Evolutionary conservation across 2,329 filamentous ascomycete species (phyloP), one percentile per base, ranked within the genome.

Genomic region (Fusarium algeriense): DNA sequence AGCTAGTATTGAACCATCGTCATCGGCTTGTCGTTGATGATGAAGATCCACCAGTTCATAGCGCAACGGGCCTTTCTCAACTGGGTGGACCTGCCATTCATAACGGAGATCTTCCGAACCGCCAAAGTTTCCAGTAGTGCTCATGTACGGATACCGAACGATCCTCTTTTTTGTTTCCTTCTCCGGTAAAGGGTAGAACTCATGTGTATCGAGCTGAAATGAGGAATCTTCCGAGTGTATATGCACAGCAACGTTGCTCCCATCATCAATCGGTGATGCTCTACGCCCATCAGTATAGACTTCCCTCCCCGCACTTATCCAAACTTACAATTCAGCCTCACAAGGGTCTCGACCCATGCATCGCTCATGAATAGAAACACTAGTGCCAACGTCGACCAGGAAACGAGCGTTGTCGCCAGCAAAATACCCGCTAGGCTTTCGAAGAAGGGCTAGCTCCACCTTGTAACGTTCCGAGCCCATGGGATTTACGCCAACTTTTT

Each of bases 381-480:
- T n/a, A 5, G 30, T 7, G 1, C 11, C 23, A 0, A 56, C 9
- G 4, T 70, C 20, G 1, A 70, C 61, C 4, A 70, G 23, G 17
- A 67, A 70, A 9, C 61, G 37, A 1, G 56, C 61, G n/a, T 67
- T 15, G 11, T 70, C 67, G 1, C 40, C 43, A 2, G 4, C 34
- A 6, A 38, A 35, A 14, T 60, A 28, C 1, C 67, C 67, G 12
- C 23, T 52, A 3, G 67, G 67, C 19, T 69, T 69, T n/a, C 37
- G 52, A 35, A 69, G 50, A 49, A 67, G 30, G 6, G 23, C 55
- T 23, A 69, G 28, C 13, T 49, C 48, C 2, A 69, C 41, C 28
- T 70, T 69, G 20, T 69, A 69, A 9, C n/a, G 13, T 13, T 55
- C 40, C 2, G 50, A 52, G 7, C 67, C 60, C 55, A 70, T 50